Percentiles rank a stretch among this genome's conserved stretches.
Evolutionary conservation across 805 yeast species (phyloP).

Genomic region (Suhomyces sp.): DNA sequence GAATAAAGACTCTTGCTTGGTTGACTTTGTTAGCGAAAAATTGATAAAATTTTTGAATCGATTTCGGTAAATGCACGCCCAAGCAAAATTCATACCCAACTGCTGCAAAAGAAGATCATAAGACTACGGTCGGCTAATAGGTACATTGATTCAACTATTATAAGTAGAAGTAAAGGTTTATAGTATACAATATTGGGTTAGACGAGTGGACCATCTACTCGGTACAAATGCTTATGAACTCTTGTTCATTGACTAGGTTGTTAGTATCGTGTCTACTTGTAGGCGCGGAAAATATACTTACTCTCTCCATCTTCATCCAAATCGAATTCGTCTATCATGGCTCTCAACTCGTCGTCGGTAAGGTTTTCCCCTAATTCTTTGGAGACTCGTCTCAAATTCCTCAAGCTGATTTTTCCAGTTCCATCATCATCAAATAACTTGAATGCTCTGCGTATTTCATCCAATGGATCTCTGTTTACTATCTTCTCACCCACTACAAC

Average conservation of each 20-base stretch:
- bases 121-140: neutral
- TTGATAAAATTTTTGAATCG: neutral
- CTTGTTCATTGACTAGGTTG: slow-evolving; percentile 68
- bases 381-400: slow-evolving; percentile 84
- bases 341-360: slow-evolving; percentile 87
- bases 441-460: slow-evolving; percentile 89
- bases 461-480: slow-evolving; percentile 86
- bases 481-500: slow-evolving; percentile 69
- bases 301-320: slow-evolving; percentile 93
- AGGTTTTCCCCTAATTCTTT: slow-evolving; percentile 89
- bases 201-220: slow-evolving; percentile 5
- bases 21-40: neutral
- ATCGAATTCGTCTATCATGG: slow-evolving; percentile 98
- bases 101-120: neutral
- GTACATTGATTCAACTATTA: neutral
- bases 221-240: slow-evolving; percentile 43
- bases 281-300: slow-evolving; percentile 26
- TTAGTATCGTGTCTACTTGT: slow-evolving; percentile 21
- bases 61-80: slow-evolving; percentile 1
- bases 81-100: neutral
- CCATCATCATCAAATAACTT: slow-evolving; percentile 82
- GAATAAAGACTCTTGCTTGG: neutral
- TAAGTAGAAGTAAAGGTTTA: neutral
- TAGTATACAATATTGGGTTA: slow-evolving; percentile 1
- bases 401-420: slow-evolving; percentile 77